phyloP scores from a whole-genome alignment of 495 filamentous ascomycete genomes.

The Penicillium arizonense region DNA sequence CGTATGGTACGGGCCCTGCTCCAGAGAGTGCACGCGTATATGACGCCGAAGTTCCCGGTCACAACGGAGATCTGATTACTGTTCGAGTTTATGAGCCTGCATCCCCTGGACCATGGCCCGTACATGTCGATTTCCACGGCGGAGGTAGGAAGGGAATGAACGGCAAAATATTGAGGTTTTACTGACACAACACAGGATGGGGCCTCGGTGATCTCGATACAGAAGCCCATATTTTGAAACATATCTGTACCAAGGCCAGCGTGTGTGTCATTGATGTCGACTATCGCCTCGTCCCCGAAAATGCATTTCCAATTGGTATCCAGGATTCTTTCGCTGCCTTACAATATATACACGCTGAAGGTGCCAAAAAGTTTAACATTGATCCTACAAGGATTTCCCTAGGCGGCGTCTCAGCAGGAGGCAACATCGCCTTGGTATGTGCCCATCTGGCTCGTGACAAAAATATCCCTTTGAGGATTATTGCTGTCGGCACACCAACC shows the following conservation, averaged over 20 bases:
- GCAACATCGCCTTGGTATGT: slow-evolving; percentile 41
- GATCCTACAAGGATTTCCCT: slow-evolving; percentile 42
- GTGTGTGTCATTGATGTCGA: slow-evolving; percentile 52
- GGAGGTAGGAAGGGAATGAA: slow-evolving; percentile 9
- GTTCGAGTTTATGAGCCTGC: slow-evolving; percentile 45
- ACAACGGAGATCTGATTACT: slow-evolving; percentile 39
- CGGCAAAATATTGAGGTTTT: background rate
- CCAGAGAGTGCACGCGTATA: slow-evolving; percentile 25
- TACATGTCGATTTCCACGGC: slow-evolving; percentile 51
- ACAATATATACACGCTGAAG: slow-evolving; percentile 19
- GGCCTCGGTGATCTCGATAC: slow-evolving; percentile 46
- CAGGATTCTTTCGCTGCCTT: slow-evolving; percentile 47
- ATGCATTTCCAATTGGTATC: slow-evolving; percentile 44
- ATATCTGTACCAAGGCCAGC: slow-evolving; percentile 31
- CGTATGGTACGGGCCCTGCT: slow-evolving; percentile 28
- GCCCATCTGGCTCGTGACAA: slow-evolving; percentile 51
- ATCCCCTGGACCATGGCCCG: slow-evolving; percentile 40
- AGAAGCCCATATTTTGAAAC: slow-evolving; percentile 35
- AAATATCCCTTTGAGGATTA: slow-evolving; percentile 38
- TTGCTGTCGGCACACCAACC: slow-evolving; percentile 39
- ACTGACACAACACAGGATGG: slow-evolving; percentile 36
- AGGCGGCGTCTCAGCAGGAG: slow-evolving; percentile 51
- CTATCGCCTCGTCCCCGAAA: slow-evolving; percentile 51
- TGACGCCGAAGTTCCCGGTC: slow-evolving; percentile 34
- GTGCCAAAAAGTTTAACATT: slow-evolving; percentile 41